phyloP scores from a whole-genome alignment of 768 basidiomycete genomes.

The Chlorophyllum brunneum region DNA sequence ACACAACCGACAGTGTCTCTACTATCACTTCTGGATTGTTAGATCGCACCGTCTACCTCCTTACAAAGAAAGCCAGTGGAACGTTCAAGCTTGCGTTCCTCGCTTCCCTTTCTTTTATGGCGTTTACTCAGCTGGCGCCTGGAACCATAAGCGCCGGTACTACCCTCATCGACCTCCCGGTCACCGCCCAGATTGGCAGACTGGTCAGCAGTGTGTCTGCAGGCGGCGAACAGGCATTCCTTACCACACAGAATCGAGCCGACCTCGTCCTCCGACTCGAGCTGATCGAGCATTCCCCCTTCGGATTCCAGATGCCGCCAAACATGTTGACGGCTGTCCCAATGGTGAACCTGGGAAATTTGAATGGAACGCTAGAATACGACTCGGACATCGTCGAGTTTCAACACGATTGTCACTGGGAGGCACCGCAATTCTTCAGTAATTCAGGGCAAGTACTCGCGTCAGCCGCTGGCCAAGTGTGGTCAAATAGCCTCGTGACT shows the following conservation, averaged over 20 bases:
- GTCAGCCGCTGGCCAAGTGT: background rate
- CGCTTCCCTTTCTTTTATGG: constrained; percentile 1
- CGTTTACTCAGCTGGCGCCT: constrained; percentile 1
- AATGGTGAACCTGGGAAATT: background rate
- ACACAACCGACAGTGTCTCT: constrained; percentile 8
- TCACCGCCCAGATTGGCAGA: background rate
- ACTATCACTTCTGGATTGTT: constrained; percentile 10
- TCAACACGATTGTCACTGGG: constrained; percentile 9
- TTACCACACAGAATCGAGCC: background rate
- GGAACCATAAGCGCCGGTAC: constrained; percentile 7
- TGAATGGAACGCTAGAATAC: constrained; percentile 5
- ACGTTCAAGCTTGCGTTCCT: constrained; percentile 10
- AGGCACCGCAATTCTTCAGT: constrained; percentile 1
- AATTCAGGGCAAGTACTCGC: background rate
- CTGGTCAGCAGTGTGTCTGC: background rate
- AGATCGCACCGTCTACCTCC: constrained; percentile 5
- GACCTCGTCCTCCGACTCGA: constrained; percentile 8
- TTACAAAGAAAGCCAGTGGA: constrained; percentile 1
- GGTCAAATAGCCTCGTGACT: background rate
- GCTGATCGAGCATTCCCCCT: constrained; percentile 4
- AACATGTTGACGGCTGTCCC: background rate
- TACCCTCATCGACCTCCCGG: background rate
- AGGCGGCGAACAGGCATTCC: background rate
- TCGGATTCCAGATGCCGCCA: constrained; percentile 3
- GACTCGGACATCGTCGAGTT: constrained; percentile 6